Conservation (phyloP, 1,139 yeast genomes). For the Geotrichum cucujoidarum region DNA sequence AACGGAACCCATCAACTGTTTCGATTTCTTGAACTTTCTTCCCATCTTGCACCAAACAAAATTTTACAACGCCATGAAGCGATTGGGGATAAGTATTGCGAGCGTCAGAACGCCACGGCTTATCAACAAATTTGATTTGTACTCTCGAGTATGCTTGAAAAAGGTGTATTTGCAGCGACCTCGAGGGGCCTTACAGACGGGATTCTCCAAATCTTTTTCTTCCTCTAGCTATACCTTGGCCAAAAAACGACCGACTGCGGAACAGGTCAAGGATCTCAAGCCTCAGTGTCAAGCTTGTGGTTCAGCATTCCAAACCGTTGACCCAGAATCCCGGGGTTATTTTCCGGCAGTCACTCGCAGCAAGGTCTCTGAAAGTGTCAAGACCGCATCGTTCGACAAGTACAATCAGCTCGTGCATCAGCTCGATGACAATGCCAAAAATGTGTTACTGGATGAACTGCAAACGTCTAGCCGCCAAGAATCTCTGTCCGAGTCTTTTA, state of each 20-base stretch:
- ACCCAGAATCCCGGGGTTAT: slow-evolving; percentile 42
- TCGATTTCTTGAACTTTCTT: too few relatives aligned
- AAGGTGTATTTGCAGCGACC: too few relatives aligned
- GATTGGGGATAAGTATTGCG: too few relatives aligned
- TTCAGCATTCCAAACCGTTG: slow-evolving; percentile 43
- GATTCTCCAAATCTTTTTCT: too few relatives aligned
- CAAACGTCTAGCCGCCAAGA: background rate
- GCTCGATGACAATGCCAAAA: slow-evolving; percentile 9
- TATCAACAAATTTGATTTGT: too few relatives aligned
- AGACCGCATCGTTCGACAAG: slow-evolving; percentile 13
- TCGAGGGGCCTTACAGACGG: too few relatives aligned
- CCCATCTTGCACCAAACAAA: too few relatives aligned
- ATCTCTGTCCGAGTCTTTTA: slow-evolving; percentile 19
- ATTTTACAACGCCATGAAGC: too few relatives aligned
- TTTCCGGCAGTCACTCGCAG: slow-evolving; percentile 26
- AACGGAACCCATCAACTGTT: too few relatives aligned
- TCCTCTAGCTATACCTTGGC: background rate
- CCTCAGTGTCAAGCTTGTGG: slow-evolving; percentile 46
- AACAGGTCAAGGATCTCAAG: slow-evolving; percentile 18
- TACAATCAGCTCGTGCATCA: slow-evolving; percentile 18
- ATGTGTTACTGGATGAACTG: slow-evolving; percentile 11
- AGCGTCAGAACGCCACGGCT: too few relatives aligned
- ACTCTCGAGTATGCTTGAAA: too few relatives aligned
- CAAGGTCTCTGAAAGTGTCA: slow-evolving; percentile 9
- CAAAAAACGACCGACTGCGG: slow-evolving; percentile 2